phyloP scores from a whole-genome alignment of 805 yeast species.

The Candida maesae region DNA sequence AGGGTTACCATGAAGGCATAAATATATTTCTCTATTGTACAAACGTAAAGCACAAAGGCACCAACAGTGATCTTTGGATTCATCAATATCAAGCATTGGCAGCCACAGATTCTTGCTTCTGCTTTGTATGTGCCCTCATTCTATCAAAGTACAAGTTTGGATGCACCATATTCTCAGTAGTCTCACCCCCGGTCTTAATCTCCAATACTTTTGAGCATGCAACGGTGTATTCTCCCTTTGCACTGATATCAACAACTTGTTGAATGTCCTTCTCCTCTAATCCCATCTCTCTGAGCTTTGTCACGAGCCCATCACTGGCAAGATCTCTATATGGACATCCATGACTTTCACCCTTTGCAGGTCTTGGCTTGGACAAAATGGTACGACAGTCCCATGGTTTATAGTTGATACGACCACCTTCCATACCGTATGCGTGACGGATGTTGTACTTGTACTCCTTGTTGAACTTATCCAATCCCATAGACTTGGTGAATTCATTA shows the following conservation, averaged over 20 bases:
- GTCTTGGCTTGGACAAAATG: conserved; percentile 68
- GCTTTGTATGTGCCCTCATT: conserved; percentile 42
- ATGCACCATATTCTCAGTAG: conserved; percentile 50
- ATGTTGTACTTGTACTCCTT: conserved; percentile 88
- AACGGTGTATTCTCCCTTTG: conserved; percentile 66
- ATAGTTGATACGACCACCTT: conserved; percentile 84
- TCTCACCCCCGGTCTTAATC: conserved; percentile 49
- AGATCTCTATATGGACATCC: conserved; percentile 93
- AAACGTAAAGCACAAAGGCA: too few species aligned
- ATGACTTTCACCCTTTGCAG: conserved; percentile 66
- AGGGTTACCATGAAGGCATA: too few species aligned
- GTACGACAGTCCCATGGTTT: conserved; percentile 82
- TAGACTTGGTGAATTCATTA: conserved; percentile 58
- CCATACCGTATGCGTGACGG: conserved; percentile 86
- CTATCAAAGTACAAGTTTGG: conserved; percentile 88
- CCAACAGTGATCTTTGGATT: too few species aligned
- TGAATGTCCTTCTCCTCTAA: conserved; percentile 54
- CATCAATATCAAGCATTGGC: conserved; percentile 14
- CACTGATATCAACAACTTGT: conserved; percentile 63
- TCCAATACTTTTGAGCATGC: conserved; percentile 93
- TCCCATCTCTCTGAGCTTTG: conserved; percentile 60
- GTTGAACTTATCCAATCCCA: conserved; percentile 70
- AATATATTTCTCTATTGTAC: not conserved
- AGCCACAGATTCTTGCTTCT: conserved; percentile 7
- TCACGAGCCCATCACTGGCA: conserved; percentile 56